A percentile compares a stretch with the other conserved stretches of the same genome.
These are phyloP conservation scores for Clavulina sp. DNA, from an alignment of 768 basidiomycete genomes.

Conservation along the genomic window DNA sequence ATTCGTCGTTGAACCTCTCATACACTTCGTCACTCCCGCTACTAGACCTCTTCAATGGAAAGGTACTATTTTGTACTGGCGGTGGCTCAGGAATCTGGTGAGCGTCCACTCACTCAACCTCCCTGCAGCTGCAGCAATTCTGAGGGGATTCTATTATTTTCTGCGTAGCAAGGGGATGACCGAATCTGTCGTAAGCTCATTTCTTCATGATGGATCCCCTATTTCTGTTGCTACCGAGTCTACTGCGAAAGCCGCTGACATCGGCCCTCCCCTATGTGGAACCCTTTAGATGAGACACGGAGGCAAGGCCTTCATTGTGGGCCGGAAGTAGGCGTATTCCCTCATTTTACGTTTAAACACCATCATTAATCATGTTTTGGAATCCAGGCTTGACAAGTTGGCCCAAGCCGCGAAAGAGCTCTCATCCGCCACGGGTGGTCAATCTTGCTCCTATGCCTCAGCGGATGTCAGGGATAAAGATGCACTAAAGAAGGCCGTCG, in stretches of 20 bases:
- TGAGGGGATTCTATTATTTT: too few relatives aligned
- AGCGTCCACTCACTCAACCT: too few relatives aligned
- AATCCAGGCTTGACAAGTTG: background rate
- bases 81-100: constrained; percentile 81
- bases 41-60: constrained; percentile 19
- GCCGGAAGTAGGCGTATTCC: constrained; percentile 49
- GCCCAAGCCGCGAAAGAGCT: constrained; percentile 35
- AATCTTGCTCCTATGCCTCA: constrained; percentile 47
- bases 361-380: background rate
- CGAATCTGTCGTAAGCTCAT: constrained; percentile 48
- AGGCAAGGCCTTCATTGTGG: constrained; percentile 63
- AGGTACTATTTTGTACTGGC: constrained; percentile 81
- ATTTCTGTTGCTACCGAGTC: background rate
- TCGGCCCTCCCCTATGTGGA: background rate
- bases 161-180: constrained; percentile 46
- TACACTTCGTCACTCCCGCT: too few relatives aligned
- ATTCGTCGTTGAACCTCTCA: too few relatives aligned
- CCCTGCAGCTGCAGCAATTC: too few relatives aligned
- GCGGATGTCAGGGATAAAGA: constrained; percentile 73
- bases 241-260: too few relatives aligned
- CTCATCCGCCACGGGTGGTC: constrained; percentile 41
- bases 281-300: constrained; percentile 59
- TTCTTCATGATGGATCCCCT: background rate
- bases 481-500: constrained; percentile 56
- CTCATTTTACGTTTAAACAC: background rate